Percentiles rank a stretch among this genome's conserved stretches.
These are phyloP conservation scores for Hansenula sp. DNA, from an alignment of 1,139 yeast genomes.

Conservation along the genomic window DNA sequence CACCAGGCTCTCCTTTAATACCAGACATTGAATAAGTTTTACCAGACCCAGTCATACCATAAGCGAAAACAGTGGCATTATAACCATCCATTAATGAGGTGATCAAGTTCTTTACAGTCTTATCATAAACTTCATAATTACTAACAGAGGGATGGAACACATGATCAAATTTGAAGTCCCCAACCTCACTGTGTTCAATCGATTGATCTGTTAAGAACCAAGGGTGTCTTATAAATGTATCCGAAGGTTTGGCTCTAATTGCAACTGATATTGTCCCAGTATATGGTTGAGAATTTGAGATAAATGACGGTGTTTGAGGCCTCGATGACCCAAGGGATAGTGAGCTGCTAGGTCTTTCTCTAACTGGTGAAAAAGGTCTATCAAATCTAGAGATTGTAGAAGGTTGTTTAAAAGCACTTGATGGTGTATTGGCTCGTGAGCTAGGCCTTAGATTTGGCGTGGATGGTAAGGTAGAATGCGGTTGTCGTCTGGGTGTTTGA, in stretches of 20 bases:
- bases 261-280: slow-evolving; percentile 33
- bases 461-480: slow-evolving; percentile 9
- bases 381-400: slow-evolving; percentile 6
- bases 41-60: slow-evolving; percentile 96
- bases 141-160: slow-evolving; percentile 56
- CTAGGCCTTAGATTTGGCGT: slow-evolving; percentile 19
- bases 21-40: slow-evolving; percentile 93
- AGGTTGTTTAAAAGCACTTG: slow-evolving; percentile 10
- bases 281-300: slow-evolving; percentile 27
- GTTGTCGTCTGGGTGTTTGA: slow-evolving; percentile 17
- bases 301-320: slow-evolving; percentile 18
- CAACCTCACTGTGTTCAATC: slow-evolving; percentile 48
- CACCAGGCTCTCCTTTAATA: slow-evolving; percentile 61
- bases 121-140: slow-evolving; percentile 59
- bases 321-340: slow-evolving; percentile 11
- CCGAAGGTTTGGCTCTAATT: slow-evolving; percentile 32
- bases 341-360: slow-evolving; percentile 15
- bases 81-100: slow-evolving; percentile 70
- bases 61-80: slow-evolving; percentile 89
- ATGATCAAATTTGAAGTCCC: slow-evolving; percentile 68
- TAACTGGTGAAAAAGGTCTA: slow-evolving; percentile 15
- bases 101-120: slow-evolving; percentile 60
- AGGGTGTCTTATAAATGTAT: slow-evolving; percentile 25
- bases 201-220: slow-evolving; percentile 38
- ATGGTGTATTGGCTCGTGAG: slow-evolving; percentile 17